Percentiles rank a stretch among this genome's conserved stretches.
Evolutionary conservation across 768 basidiomycete species (phyloP).

Genomic region (Neoboletus brunneissimus): DNA sequence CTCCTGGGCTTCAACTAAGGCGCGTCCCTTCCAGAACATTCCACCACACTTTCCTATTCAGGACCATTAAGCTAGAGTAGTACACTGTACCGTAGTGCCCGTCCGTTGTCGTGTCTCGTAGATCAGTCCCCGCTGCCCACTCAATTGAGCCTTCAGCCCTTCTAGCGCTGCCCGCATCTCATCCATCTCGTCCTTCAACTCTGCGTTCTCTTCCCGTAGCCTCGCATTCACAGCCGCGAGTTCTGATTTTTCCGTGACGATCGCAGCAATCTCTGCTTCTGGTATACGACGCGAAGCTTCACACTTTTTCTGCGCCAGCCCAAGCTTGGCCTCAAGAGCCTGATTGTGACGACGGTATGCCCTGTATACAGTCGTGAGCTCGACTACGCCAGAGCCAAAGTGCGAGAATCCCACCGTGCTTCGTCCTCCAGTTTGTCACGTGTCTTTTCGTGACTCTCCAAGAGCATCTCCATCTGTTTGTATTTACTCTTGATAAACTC

Average conservation of each 20-base stretch:
- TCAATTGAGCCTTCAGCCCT: conserved; percentile 54
- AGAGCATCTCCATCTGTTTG: conserved; percentile 62
- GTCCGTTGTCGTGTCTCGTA: conserved; percentile 49
- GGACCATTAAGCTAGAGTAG: conserved; percentile 2
- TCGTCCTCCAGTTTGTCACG: conserved; percentile 54
- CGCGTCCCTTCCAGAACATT: conserved; percentile 36
- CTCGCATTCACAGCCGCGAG: conserved; percentile 49
- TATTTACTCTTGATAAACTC: conserved; percentile 53
- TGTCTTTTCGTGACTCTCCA: conserved; percentile 56
- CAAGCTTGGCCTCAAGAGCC: conserved; percentile 55
- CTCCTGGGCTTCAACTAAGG: conserved; percentile 2
- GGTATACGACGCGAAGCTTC: conserved; percentile 36
- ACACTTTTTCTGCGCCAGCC: conserved; percentile 42
- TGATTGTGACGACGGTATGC: conserved; percentile 59
- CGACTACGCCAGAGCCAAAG: background rate
- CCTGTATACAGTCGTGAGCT: conserved; percentile 33
- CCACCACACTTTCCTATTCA: conserved; percentile 31
- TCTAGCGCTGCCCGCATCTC: conserved; percentile 74
- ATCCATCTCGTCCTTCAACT: conserved; percentile 53
- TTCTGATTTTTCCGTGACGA: conserved; percentile 45
- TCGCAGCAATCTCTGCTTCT: conserved; percentile 43
- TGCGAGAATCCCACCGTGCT: conserved; percentile 46
- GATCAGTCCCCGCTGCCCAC: conserved; percentile 43
- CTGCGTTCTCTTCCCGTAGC: conserved; percentile 57
- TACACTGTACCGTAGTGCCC: conserved; percentile 2